These are phyloP conservation scores for Sporisorium exsertum DNA, from an alignment of 1,284 basidiomycete genomes.

Conservation along the genomic window DNA sequence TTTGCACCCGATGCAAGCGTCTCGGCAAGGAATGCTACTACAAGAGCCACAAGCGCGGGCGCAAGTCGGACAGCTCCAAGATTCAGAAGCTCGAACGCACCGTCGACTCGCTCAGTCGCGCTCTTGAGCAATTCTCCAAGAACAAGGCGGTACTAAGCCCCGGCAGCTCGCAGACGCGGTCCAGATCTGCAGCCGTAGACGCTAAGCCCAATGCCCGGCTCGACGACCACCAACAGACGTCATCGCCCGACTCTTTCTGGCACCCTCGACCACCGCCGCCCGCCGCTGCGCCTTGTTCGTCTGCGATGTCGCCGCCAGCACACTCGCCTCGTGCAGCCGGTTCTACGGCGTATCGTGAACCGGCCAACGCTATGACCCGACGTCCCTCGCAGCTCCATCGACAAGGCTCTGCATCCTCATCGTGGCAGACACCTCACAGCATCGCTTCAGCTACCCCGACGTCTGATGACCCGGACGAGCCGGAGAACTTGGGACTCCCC, in stretches of 20 bases:
- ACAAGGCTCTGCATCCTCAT: slow-evolving; percentile 28
- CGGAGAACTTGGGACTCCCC: slow-evolving; percentile 50
- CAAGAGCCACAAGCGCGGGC: slow-evolving; percentile 52
- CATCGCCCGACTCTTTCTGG: slow-evolving; percentile 21
- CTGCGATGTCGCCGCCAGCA: slow-evolving; percentile 41
- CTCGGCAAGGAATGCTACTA: slow-evolving; percentile 46
- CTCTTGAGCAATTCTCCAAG: slow-evolving; percentile 43
- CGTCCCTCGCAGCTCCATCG: slow-evolving; percentile 23
- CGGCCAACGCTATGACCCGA: not conserved
- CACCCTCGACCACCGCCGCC: slow-evolving; percentile 10
- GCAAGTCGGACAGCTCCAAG: slow-evolving; percentile 56
- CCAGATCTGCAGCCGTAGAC: slow-evolving; percentile 7
- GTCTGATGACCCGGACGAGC: slow-evolving; percentile 45
- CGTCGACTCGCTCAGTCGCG: slow-evolving; percentile 47
- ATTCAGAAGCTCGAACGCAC: slow-evolving; percentile 51
- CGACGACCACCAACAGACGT: slow-evolving; percentile 7
- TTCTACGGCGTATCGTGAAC: slow-evolving; percentile 11
- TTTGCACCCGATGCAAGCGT: slow-evolving; percentile 47
- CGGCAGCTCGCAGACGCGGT: slow-evolving; percentile 2
- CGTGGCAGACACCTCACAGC: slow-evolving; percentile 30
- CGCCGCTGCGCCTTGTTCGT: slow-evolving; percentile 9
- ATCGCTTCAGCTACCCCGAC: slow-evolving; percentile 47
- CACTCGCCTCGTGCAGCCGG: slow-evolving; percentile 17
- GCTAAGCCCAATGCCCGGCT: slow-evolving; percentile 5
- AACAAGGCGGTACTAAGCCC: slow-evolving; percentile 27